phyloP scores from a whole-genome alignment of 345 rosid genomes.

The Jatropha curcas region DNA sequence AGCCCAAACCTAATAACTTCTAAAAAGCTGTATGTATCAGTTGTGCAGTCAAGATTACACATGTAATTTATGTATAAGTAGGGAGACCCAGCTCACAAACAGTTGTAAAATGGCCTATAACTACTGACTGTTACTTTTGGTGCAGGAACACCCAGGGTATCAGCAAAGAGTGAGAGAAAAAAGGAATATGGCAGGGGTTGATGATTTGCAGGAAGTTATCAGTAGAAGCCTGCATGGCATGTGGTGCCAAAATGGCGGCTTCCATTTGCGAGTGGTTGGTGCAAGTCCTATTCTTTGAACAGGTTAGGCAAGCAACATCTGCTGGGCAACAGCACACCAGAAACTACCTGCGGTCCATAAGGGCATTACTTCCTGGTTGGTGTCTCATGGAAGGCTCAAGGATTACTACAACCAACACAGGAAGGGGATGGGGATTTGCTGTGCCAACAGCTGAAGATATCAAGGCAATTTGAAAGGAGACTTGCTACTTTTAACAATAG shows the following conservation, averaged over 20 bases:
- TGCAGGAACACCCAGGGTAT: constrained; percentile 38
- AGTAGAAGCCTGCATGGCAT: constrained; percentile 33
- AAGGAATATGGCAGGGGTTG: constrained; percentile 32
- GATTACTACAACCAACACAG: constrained; percentile 74
- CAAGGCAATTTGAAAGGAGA: constrained; percentile 69
- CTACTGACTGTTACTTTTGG: neutral
- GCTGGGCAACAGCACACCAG: constrained; percentile 60
- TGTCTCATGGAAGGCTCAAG: constrained; percentile 91
- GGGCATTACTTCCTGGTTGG: constrained; percentile 50
- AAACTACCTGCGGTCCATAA: constrained; percentile 49
- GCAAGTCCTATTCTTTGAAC: constrained; percentile 40
- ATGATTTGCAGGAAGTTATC: constrained; percentile 40
- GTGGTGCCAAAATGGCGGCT: constrained; percentile 38
- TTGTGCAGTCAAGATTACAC: too few relatives aligned
- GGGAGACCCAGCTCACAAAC: neutral
- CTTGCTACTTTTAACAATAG: constrained; percentile 47
- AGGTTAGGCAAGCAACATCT: constrained; percentile 32
- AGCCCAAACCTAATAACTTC: neutral
- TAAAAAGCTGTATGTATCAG: neutral
- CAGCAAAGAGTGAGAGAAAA: constrained; percentile 38
- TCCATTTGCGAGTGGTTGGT: constrained; percentile 37
- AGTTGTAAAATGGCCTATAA: too few relatives aligned
- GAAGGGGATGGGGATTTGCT: constrained; percentile 92
- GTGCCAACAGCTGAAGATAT: constrained; percentile 70
- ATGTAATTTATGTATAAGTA: neutral